Percentiles rank a stretch among this genome's conserved stretches.
These are phyloP conservation scores for Solanum virginianum DNA, from an alignment of 257 asterid species.

Conservation along the genomic window DNA sequence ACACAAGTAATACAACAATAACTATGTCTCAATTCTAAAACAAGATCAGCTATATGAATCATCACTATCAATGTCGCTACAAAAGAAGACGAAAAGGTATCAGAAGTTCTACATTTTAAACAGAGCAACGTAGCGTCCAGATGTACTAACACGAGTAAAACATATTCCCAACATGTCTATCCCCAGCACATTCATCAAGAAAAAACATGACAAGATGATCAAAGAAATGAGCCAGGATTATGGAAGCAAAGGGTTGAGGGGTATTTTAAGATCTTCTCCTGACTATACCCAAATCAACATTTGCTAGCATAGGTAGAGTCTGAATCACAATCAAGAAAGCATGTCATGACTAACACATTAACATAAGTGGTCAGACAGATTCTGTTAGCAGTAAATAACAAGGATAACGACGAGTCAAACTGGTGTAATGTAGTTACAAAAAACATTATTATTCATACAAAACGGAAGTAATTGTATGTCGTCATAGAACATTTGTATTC, in stretches of 20 bases:
- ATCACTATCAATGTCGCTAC: background rate
- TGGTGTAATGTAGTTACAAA: background rate
- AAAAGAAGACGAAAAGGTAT: background rate
- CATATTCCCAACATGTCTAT: background rate
- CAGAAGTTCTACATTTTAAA: background rate
- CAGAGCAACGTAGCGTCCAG: background rate
- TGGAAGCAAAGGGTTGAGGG: background rate
- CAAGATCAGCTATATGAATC: background rate
- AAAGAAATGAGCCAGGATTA: background rate
- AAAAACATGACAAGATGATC: background rate
- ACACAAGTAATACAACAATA: background rate
- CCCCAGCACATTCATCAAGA: background rate
- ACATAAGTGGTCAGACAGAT: background rate
- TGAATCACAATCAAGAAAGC: background rate
- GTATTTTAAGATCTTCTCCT: background rate
- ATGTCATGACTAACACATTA: background rate
- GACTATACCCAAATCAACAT: background rate
- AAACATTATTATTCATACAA: background rate
- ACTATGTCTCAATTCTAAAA: background rate
- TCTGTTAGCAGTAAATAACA: background rate
- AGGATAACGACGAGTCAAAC: background rate
- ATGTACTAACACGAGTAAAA: background rate
- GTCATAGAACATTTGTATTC: slow-evolving; percentile 4
- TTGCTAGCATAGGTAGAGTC: background rate
- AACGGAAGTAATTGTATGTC: background rate